These are phyloP conservation scores for Angomonas ambiguus DNA, from an alignment of 208 protist genomes.

Conservation along the genomic window DNA sequence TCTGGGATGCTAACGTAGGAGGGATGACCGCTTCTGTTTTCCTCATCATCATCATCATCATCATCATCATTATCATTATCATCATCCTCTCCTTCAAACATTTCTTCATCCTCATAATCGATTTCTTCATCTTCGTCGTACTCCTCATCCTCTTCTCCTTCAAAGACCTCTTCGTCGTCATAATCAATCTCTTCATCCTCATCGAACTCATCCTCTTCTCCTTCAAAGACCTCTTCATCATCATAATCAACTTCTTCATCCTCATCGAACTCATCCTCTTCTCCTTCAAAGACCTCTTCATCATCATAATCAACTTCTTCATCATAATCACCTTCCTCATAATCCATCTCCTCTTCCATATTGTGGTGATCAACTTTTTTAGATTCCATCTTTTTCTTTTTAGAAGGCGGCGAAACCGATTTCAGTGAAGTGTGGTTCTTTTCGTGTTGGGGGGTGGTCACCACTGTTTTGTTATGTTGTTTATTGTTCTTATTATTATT, in stretches of 20 bases:
- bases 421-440: background rate
- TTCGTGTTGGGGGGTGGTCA: background rate
- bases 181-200: background rate
- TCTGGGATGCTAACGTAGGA: background rate
- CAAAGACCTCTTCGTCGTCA: background rate
- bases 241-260: background rate
- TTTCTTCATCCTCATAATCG: conserved; percentile 10
- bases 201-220: background rate
- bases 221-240: background rate
- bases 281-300: too few relatives aligned
- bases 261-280: background rate
- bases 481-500: background rate
- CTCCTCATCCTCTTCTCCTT: conserved; percentile 2
- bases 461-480: too few relatives aligned
- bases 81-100: background rate
- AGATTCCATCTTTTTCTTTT: background rate
- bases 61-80: background rate
- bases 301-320: too few relatives aligned
- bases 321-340: too few relatives aligned
- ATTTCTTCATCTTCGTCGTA: too few relatives aligned
- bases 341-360: background rate
- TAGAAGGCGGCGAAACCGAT: too few relatives aligned
- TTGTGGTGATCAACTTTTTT: background rate
- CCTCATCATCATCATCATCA: too few relatives aligned
- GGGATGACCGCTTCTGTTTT: too few relatives aligned